A percentile compares a stretch with the other conserved stretches of the same genome.
phyloP scores from a whole-genome alignment of 805 yeast species.

The Cyberlindnera mycetangii region DNA sequence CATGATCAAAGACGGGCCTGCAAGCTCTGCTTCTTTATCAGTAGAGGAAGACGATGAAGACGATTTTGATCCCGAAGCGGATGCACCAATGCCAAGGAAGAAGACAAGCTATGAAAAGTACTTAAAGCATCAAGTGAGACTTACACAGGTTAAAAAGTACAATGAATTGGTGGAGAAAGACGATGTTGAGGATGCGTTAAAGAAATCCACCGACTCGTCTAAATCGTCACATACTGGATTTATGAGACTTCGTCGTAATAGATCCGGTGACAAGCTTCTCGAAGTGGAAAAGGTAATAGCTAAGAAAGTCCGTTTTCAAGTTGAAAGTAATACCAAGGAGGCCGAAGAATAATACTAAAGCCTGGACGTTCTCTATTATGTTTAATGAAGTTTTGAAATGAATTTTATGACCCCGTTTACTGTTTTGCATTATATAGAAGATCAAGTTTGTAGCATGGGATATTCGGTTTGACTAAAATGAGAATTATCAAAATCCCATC shows the following conservation, averaged over 20 bases:
- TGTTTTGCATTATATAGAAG: too few species aligned
- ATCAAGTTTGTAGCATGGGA: too few species aligned
- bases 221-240: background rate
- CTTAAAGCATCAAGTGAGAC: conserved; percentile 19
- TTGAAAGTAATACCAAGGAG: background rate
- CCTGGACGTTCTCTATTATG: too few species aligned
- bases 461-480: too few species aligned
- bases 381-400: too few species aligned
- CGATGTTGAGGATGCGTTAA: background rate
- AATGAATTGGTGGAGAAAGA: conserved; percentile 7
- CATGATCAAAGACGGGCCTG: conserved; percentile 44
- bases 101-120: conserved; percentile 19
- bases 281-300: background rate
- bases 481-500: too few species aligned
- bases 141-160: conserved; percentile 17
- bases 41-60: background rate
- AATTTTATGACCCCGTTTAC: too few species aligned
- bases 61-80: conserved; percentile 5
- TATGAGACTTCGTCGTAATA: conserved; percentile 5
- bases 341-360: background rate
- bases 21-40: background rate
- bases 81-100: conserved; percentile 20
- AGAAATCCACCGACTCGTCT: background rate
- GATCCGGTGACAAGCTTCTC: conserved; percentile 1
- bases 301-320: conserved; percentile 8